phyloP scores from a whole-genome alignment of 2,329 filamentous ascomycete genomes.

The Ustulina deusta region DNA sequence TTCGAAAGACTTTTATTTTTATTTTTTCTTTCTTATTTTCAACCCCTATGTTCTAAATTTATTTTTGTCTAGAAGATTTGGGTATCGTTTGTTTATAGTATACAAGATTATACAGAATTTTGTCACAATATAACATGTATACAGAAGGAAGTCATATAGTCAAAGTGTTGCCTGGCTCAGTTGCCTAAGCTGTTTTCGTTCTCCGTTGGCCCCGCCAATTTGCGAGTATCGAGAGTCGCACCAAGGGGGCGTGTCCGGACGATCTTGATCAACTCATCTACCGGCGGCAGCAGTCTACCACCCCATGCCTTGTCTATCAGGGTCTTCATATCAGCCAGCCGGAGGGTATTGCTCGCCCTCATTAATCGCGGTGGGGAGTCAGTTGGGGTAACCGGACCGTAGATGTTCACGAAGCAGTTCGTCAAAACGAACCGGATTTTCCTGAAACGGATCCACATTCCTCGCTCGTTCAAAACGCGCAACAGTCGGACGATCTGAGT shows the following conservation, averaged over 20 bases:
- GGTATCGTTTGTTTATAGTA: constrained; percentile 27
- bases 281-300: constrained; percentile 48
- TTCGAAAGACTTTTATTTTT: constrained; percentile 5
- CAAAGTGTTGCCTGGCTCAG: background rate
- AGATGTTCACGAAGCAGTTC: constrained; percentile 52
- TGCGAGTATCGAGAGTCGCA: constrained; percentile 12
- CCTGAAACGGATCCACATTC: constrained; percentile 45
- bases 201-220: background rate
- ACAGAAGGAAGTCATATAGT: background rate
- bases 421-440: constrained; percentile 48
- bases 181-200: background rate
- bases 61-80: constrained; percentile 19
- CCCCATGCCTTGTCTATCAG: constrained; percentile 56
- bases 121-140: constrained; percentile 9
- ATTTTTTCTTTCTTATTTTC: too few relatives aligned
- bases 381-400: constrained; percentile 45
- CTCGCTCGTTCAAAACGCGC: constrained; percentile 50
- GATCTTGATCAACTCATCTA: constrained; percentile 45
- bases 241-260: constrained; percentile 43
- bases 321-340: constrained; percentile 51
- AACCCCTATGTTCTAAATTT: constrained; percentile 24
- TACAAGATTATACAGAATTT: constrained; percentile 7
- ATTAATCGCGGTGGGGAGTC: constrained; percentile 41
- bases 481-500: constrained; percentile 52
- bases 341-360: constrained; percentile 47